Evolutionary conservation across 352 stramenopile species (phyloP).

Genomic region (Phytopythium aichiense): DNA sequence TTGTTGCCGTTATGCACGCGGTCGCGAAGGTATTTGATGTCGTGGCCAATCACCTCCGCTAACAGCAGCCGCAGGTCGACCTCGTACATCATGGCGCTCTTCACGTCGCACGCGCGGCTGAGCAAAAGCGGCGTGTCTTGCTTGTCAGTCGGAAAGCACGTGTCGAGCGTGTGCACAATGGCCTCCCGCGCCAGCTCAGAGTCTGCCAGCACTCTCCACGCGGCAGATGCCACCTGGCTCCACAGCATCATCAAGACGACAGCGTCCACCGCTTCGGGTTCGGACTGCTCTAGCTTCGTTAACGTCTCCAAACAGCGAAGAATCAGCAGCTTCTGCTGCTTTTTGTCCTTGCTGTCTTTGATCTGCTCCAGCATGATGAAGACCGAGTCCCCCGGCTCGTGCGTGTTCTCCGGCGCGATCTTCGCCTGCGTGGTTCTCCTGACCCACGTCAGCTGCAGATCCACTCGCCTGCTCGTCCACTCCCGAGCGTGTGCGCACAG

Average conservation of each 20-base stretch:
- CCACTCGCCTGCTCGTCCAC: slow-evolving; percentile 37
- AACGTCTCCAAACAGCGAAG: background rate
- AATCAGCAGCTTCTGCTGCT: slow-evolving; percentile 16
- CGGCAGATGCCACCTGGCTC: slow-evolving; percentile 37
- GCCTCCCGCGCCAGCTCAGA: slow-evolving; percentile 20
- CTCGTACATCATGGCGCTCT: slow-evolving; percentile 49
- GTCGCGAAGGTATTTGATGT: background rate
- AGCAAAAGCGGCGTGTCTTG: background rate
- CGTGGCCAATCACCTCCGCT: slow-evolving; percentile 33
- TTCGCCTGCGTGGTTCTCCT: slow-evolving; percentile 62
- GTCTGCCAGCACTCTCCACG: slow-evolving; percentile 44
- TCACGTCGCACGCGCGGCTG: slow-evolving; percentile 15
- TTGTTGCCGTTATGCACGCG: background rate
- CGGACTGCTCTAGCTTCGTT: background rate
- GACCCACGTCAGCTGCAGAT: slow-evolving; percentile 67
- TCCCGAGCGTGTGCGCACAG: slow-evolving; percentile 26
- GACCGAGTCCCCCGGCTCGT: slow-evolving; percentile 36
- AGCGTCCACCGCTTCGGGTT: background rate
- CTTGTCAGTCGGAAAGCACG: slow-evolving; percentile 27
- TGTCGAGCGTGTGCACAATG: slow-evolving; percentile 22
- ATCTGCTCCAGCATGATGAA: slow-evolving; percentile 66
- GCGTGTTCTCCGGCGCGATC: slow-evolving; percentile 42
- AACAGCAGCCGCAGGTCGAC: slow-evolving; percentile 46
- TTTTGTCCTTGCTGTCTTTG: slow-evolving; percentile 53
- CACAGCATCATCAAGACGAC: slow-evolving; percentile 32